A percentile compares a stretch with the other conserved stretches of the same genome.
Evolutionary conservation across 108 stramenopile species (phyloP).

Genomic region (Aureococcus anophagefferens): DNA sequence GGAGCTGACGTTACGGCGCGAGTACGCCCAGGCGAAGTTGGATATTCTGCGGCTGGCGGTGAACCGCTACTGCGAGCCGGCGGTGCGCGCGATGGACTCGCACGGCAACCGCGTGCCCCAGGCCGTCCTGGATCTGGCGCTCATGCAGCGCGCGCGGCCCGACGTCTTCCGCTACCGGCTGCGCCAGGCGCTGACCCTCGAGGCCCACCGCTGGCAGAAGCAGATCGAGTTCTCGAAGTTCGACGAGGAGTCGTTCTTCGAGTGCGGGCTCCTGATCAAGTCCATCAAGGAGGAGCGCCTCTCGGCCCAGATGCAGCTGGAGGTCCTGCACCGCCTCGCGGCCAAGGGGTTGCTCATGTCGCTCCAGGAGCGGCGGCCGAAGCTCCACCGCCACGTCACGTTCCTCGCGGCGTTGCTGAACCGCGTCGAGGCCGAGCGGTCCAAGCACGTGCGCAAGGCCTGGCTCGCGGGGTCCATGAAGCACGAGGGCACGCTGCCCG

Average conservation of each 20-base stretch:
- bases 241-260: neutral
- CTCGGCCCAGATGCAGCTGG: neutral
- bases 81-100: neutral
- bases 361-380: neutral
- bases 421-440: neutral
- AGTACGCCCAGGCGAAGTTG: neutral
- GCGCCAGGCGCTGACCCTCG: neutral
- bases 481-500: neutral
- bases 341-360: neutral
- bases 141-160: neutral
- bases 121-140: neutral
- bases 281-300: neutral
- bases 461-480: neutral
- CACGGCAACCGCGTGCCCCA: neutral
- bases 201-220: neutral
- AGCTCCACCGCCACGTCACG: neutral
- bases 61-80: neutral
- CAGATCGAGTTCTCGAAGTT: neutral
- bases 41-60: neutral
- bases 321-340: neutral
- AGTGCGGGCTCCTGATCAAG: neutral
- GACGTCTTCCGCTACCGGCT: neutral
- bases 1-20: neutral
- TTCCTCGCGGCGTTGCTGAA: neutral
- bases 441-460: neutral